Conservation (phyloP, 768 basidiomycete species). For the Baorangia bicolor region DNA sequence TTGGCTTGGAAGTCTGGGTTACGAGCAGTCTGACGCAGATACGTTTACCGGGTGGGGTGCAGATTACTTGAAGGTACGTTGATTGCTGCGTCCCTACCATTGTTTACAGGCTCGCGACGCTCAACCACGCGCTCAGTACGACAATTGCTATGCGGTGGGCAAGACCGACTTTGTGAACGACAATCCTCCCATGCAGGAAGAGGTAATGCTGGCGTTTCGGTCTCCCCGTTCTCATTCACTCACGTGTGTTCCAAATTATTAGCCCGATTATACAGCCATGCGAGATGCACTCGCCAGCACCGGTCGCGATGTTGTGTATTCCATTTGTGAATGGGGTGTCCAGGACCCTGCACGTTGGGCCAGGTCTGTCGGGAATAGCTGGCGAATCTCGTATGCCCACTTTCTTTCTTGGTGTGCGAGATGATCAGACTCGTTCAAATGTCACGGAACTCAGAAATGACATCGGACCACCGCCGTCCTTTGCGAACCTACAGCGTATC, state of each 20-base stretch:
- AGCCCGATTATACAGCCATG: conserved; percentile 6
- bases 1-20: conserved; percentile 7
- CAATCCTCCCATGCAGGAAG: not conserved
- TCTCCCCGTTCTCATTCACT: not conserved
- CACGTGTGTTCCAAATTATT: not conserved
- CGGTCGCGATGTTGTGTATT: conserved; percentile 39
- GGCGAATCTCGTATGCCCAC: conserved; percentile 42
- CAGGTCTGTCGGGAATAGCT: conserved; percentile 47
- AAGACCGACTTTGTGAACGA: not conserved
- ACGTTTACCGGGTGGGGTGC: conserved; percentile 5
- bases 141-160: conserved; percentile 11
- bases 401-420: too few relatives aligned
- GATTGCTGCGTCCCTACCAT: not conserved
- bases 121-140: conserved; percentile 1
- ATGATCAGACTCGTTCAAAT: not conserved
- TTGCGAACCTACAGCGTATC: conserved; percentile 13
- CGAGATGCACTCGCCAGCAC: conserved; percentile 6
- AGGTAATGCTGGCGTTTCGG: not conserved
- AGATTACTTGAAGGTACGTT: conserved; percentile 14
- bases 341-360: conserved; percentile 53
- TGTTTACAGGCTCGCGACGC: not conserved
- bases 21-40: conserved; percentile 6
- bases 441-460: conserved; percentile 1
- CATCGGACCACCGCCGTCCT: conserved; percentile 10
- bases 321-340: conserved; percentile 52